Conservation (phyloP, 306 rosid genomes). For the Pueraria montana region DNA sequence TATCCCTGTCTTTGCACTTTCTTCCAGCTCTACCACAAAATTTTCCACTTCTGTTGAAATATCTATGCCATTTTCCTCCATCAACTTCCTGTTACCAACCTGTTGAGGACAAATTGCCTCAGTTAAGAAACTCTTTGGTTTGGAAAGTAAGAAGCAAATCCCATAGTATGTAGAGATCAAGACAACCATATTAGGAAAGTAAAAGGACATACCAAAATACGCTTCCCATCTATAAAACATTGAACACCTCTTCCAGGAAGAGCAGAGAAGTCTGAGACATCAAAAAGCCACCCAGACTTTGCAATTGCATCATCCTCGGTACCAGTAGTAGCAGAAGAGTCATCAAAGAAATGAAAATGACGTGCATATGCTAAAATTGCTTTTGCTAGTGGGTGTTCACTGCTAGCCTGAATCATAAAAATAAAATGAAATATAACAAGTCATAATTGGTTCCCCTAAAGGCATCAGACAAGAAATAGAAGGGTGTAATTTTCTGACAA, state of each 20-base stretch:
- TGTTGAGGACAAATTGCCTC: constrained; percentile 51
- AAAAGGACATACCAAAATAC: constrained; percentile 64
- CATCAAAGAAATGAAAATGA: constrained; percentile 92
- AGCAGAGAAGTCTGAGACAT: constrained; percentile 81
- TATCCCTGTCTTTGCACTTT: constrained; percentile 90
- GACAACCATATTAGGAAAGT: constrained; percentile 32
- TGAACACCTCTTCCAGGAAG: constrained; percentile 91
- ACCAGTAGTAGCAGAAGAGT: constrained; percentile 63
- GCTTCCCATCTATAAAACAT: constrained; percentile 75
- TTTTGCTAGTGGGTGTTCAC: constrained; percentile 94
- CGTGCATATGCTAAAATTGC: constrained; percentile 92
- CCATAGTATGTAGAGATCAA: constrained; percentile 21
- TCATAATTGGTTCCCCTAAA: constrained; percentile 1
- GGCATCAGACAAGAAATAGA: background rate
- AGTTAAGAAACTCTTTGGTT: constrained; percentile 48
- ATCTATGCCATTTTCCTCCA: constrained; percentile 77
- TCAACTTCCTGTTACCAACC: constrained; percentile 95
- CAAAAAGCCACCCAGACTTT: constrained; percentile 81
- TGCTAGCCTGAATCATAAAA: constrained; percentile 79
- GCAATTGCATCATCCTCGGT: constrained; percentile 49
- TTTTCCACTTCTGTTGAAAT: constrained; percentile 78
- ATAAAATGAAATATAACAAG: constrained; percentile 29
- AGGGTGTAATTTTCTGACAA: constrained; percentile 30
- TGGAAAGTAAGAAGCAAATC: constrained; percentile 33
- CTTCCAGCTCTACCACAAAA: constrained; percentile 85